phyloP scores from a whole-genome alignment of 1,284 basidiomycete species.

The Malassezia furfur region DNA sequence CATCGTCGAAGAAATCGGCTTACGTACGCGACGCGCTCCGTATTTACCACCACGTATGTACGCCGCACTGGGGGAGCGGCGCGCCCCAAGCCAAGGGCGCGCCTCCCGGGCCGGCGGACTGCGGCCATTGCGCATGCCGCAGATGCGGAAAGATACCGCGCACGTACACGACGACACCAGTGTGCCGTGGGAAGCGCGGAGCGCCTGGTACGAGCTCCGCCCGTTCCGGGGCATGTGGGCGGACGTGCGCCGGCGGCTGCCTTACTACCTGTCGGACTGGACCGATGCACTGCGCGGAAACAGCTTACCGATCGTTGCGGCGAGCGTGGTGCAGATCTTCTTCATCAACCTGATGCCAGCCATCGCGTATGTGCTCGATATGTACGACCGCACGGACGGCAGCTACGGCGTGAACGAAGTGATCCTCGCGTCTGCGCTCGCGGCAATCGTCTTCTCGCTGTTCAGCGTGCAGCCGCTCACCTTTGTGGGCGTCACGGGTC shows the following conservation, averaged over 20 bases:
- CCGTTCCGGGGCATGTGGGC: constrained; percentile 64
- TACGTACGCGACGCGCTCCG: background rate
- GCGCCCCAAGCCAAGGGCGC: background rate
- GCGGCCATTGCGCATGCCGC: too few species aligned
- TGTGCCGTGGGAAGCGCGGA: constrained; percentile 41
- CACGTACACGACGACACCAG: constrained; percentile 2
- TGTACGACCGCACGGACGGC: constrained; percentile 74
- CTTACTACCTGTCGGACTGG: constrained; percentile 57
- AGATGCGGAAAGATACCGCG: background rate
- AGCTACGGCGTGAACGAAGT: constrained; percentile 87
- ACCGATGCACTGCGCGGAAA: constrained; percentile 24
- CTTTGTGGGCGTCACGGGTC: constrained; percentile 88
- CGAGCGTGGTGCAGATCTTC: constrained; percentile 37
- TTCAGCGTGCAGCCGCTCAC: constrained; percentile 84
- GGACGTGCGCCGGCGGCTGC: constrained; percentile 66
- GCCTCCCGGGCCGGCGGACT: background rate
- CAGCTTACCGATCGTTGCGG: constrained; percentile 30
- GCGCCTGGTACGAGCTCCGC: constrained; percentile 35
- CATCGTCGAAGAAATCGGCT: constrained; percentile 18
- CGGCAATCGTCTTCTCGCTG: constrained; percentile 78
- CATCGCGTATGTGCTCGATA: constrained; percentile 81
- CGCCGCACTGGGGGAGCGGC: background rate
- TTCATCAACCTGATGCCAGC: constrained; percentile 63
- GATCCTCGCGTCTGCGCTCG: constrained; percentile 54
- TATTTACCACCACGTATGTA: background rate